Base-by-base conservation (phyloP, 2,329 filamentous ascomycete species). In the Madurella fahalii region DNA sequence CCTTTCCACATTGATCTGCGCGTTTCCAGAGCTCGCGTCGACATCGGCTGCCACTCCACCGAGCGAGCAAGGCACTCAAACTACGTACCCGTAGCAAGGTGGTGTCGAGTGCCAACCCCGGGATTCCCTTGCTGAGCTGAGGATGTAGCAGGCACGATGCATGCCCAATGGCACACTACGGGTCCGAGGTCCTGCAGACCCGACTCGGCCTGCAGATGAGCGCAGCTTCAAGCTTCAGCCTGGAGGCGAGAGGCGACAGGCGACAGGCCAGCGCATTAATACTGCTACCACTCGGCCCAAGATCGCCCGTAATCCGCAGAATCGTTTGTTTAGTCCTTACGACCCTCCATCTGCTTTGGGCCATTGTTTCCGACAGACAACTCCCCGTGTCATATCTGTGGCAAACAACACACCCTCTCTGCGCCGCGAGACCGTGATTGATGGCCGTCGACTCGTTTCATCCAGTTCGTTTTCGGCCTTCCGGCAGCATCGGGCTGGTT, bases 101-200 rank as follows among this genome's bases (percentile, higher is more conserved):
- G 46, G 40, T 40, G 42, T 20, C 25, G 50, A 32, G 47, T 50
- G 47, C 54, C 50, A 53, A 56, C 30, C 17, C 17, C 15, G 5
- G 13, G 41, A 42, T 50, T 53, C 50, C 49, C 39, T 15, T 37
- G 11, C 20, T 20, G 8, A 11, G 25, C 37, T 32, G 40, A 44
- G 40, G 13, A 20, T 9, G 30, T 40, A 32, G 34, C 34, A 12
- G 34, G 11, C 11, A 37, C 9, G 13, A 11, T 9, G 40, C 45
- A 46, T 20, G 40, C 15, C 41, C 32, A 25, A 37, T 44, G 41
- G 50, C 41, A 42, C 34, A 9, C 46, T 9, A 30, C 16, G 20
- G 20, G 48, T 39, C 39, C 49, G 40, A 40, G 34, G 47, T 47
- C 34, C 47, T 51, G 30, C 47, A 39, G 37, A 18, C 9, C 34